phyloP scores from a whole-genome alignment of 2,329 filamentous ascomycete genomes.

The Ambrosiella xylebori region DNA sequence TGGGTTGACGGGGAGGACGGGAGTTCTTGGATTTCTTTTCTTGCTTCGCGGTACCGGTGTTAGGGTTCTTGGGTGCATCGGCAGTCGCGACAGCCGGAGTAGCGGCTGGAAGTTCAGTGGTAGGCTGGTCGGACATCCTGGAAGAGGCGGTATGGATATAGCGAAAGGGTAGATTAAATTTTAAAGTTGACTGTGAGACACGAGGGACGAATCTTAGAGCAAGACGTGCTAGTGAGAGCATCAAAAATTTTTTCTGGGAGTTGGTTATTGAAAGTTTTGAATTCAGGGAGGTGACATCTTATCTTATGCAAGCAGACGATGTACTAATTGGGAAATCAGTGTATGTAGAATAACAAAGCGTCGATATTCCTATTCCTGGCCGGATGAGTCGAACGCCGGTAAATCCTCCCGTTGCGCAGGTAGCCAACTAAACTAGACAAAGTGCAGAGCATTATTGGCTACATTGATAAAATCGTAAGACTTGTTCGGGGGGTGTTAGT shows the following conservation, averaged over 20 bases:
- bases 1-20: conserved; percentile 3
- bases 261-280: too few species aligned
- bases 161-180: not conserved
- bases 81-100: not conserved
- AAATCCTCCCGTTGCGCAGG: not conserved
- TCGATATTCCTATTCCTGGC: not conserved
- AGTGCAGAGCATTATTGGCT: not conserved
- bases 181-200: not conserved
- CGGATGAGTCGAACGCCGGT: not conserved
- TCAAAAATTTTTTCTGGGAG: not conserved
- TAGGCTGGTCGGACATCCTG: conserved; percentile 8
- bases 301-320: too few species aligned
- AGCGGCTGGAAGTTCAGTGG: not conserved
- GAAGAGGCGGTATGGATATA: not conserved
- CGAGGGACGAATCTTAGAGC: not conserved
- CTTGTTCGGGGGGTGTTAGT: not conserved
- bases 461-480: too few species aligned
- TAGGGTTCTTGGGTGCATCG: not conserved
- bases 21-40: conserved; percentile 1
- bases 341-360: not conserved
- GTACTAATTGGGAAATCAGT: too few species aligned
- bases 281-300: too few species aligned
- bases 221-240: not conserved
- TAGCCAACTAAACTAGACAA: not conserved
- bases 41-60: not conserved